phyloP scores from a whole-genome alignment of 169 alveolate genomes.

The Plasmodium malariae region DNA sequence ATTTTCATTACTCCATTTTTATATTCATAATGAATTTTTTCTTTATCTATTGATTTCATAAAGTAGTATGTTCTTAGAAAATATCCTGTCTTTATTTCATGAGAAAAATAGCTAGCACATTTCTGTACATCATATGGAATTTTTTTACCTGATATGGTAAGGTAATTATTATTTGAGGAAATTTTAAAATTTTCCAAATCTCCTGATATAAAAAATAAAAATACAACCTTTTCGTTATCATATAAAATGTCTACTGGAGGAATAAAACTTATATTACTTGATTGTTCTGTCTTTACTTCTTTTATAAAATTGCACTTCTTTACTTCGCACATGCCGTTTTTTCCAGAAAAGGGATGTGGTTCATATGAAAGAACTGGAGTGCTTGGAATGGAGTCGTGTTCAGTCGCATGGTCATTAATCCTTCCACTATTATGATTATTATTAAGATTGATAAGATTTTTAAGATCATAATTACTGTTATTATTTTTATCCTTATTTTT shows the following conservation, averaged over 20 bases:
- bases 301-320: conserved; percentile 64
- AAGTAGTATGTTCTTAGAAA: conserved; percentile 41
- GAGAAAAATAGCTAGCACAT: conserved; percentile 36
- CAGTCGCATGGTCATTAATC: not conserved
- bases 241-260: conserved; percentile 72
- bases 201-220: conserved; percentile 71
- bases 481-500: too few relatives aligned
- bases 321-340: conserved; percentile 17
- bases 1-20: conserved; percentile 64
- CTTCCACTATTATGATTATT: too few relatives aligned
- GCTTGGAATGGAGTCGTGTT: conserved; percentile 9
- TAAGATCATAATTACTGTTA: not conserved
- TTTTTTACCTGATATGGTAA: conserved; percentile 73
- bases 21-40: conserved; percentile 40
- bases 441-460: too few relatives aligned
- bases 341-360: not conserved
- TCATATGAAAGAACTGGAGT: conserved; percentile 33
- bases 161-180: conserved; percentile 35
- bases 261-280: conserved; percentile 12
- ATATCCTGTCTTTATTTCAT: conserved; percentile 70
- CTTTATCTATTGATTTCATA: conserved; percentile 44
- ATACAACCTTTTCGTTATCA: conserved; percentile 63
- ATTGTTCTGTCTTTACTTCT: conserved; percentile 36
- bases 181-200: conserved; percentile 49
- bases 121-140: conserved; percentile 45